Conservation (phyloP, 208 protist species). For the Crithidia mellificae region DNA sequence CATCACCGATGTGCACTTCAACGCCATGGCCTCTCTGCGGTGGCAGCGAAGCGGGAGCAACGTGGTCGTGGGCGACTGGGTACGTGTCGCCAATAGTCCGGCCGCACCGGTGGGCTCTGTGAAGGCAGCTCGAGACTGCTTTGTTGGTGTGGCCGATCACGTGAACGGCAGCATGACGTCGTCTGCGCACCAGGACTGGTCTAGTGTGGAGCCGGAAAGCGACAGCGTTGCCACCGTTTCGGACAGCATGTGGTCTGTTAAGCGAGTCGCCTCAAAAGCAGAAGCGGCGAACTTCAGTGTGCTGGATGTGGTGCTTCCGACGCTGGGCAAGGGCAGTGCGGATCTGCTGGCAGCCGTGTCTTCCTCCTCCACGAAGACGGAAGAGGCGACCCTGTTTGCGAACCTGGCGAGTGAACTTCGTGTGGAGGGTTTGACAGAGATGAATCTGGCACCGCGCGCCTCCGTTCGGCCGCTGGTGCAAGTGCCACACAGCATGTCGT, state of each 20-base stretch:
- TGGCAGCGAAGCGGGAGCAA: constrained; percentile 44
- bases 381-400: constrained; percentile 27
- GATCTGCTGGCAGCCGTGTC: constrained; percentile 4
- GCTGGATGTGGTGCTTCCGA: constrained; percentile 71
- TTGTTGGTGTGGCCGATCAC: constrained; percentile 69
- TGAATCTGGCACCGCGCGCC: constrained; percentile 55
- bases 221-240: background rate
- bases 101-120: background rate
- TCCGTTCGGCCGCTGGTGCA: constrained; percentile 65
- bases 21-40: constrained; percentile 72
- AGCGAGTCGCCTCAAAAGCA: constrained; percentile 30
- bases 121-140: constrained; percentile 37
- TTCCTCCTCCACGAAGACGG: background rate
- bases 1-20: constrained; percentile 81
- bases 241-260: background rate
- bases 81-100: constrained; percentile 24
- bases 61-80: constrained; percentile 66
- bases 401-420: constrained; percentile 55
- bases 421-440: constrained; percentile 50
- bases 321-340: constrained; percentile 35
- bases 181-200: constrained; percentile 54
- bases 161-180: constrained; percentile 64
- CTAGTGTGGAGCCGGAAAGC: constrained; percentile 15
- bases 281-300: constrained; percentile 55
- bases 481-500: constrained; percentile 34